phyloP scores from a whole-genome alignment of 768 basidiomycete genomes.

The Rhodotorula diobovata region DNA sequence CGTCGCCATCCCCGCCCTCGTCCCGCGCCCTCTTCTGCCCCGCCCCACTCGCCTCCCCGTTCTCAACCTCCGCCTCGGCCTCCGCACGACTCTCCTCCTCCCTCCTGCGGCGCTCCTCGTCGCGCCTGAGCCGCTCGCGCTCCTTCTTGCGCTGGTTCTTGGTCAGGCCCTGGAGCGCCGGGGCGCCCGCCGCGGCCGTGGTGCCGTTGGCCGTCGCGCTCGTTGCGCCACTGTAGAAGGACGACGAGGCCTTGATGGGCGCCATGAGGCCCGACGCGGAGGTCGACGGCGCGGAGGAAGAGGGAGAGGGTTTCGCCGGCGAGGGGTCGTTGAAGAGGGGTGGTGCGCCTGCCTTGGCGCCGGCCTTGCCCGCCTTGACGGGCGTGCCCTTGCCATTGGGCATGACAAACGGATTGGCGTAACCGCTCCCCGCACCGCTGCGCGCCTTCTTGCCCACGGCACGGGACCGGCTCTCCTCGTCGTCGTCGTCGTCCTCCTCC shows the following conservation, averaged over 20 bases:
- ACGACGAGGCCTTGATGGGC: neutral
- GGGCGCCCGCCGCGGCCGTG: neutral
- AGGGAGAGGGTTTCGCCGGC: constrained; percentile 13
- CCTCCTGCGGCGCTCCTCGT: neutral
- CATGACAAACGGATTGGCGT: constrained; percentile 19
- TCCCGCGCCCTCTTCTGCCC: neutral
- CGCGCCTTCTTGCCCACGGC: constrained; percentile 23
- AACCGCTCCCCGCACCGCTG: neutral
- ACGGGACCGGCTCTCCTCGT: constrained; percentile 27
- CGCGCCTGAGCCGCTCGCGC: constrained; percentile 8
- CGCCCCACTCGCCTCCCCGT: neutral
- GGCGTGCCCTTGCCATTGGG: neutral
- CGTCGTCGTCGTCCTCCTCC: constrained; percentile 23
- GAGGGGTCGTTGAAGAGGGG: constrained; percentile 25
- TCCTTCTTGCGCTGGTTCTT: constrained; percentile 37
- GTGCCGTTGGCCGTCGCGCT: neutral
- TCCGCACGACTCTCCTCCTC: constrained; percentile 18
- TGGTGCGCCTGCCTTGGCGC: neutral
- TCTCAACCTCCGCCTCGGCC: neutral
- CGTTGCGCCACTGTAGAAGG: neutral
- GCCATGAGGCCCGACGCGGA: neutral
- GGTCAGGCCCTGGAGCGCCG: neutral
- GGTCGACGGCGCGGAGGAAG: neutral
- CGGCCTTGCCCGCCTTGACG: neutral
- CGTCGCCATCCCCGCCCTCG: neutral